A percentile compares a stretch with the other conserved stretches of the same genome.
Evolutionary conservation across 1,284 basidiomycete genomes (phyloP).

Genomic region (Tilletia horrida): DNA sequence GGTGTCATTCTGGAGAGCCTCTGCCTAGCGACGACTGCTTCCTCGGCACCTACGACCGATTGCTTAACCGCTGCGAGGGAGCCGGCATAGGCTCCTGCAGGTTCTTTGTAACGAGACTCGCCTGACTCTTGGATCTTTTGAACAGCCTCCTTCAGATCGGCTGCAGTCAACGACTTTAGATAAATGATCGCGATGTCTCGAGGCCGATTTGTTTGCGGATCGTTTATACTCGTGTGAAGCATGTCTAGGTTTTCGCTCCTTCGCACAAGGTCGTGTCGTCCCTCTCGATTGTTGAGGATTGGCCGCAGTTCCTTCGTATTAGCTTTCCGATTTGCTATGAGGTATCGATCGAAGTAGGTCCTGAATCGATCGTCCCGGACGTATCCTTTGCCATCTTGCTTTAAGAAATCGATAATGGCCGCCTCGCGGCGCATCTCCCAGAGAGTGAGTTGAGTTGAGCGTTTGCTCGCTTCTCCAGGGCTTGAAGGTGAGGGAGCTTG

Average conservation of each 20-base stretch:
- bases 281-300: neutral
- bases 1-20: too few species aligned
- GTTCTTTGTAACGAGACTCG: neutral
- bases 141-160: neutral
- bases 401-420: neutral
- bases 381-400: neutral
- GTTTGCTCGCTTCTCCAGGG: neutral
- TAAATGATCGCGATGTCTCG: neutral
- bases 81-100: neutral
- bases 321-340: neutral
- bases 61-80: neutral
- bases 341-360: neutral
- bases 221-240: neutral
- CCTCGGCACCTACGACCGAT: too few species aligned
- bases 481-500: too few species aligned
- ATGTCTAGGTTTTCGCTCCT: neutral
- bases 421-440: neutral
- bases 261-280: neutral
- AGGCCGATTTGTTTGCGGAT: neutral
- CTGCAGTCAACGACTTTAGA: neutral
- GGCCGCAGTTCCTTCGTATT: neutral
- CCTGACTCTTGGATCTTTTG: neutral
- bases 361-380: conserved; percentile 1
- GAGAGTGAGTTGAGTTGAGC: neutral
- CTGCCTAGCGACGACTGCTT: too few species aligned